These are phyloP conservation scores for Myochromella boudieri DNA, from an alignment of 768 basidiomycete genomes.

Conservation along the genomic window DNA sequence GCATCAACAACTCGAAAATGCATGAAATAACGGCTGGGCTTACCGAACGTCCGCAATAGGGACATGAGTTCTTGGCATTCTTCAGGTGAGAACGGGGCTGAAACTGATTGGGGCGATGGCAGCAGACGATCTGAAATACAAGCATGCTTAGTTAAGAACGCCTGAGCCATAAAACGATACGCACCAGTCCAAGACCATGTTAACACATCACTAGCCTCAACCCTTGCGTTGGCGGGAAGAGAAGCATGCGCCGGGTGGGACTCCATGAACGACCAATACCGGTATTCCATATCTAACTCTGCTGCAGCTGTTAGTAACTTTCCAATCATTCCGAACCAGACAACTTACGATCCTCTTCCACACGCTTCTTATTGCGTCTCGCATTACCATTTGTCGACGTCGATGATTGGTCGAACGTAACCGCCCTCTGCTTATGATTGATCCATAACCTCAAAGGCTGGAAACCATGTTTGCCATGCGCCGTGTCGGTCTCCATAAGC, in stretches of 20 bases:
- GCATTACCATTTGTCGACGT: conserved; percentile 25
- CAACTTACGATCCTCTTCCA: conserved; percentile 46
- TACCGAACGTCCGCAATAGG: conserved; percentile 48
- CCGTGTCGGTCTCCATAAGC: conserved; percentile 46
- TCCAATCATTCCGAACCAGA: not conserved
- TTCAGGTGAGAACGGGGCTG: conserved; percentile 71
- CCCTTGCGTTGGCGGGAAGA: conserved; percentile 53
- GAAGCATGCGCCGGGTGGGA: conserved; percentile 71
- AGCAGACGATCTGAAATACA: conserved; percentile 59
- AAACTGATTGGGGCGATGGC: conserved; percentile 52
- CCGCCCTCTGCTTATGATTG: conserved; percentile 58
- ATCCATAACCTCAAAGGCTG: conserved; percentile 57
- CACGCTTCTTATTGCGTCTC: conserved; percentile 22
- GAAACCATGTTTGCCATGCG: conserved; percentile 21
- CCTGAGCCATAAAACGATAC: conserved; percentile 8
- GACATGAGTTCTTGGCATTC: conserved; percentile 76
- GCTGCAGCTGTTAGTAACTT: not conserved
- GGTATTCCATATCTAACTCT: conserved; percentile 76
- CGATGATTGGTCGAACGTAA: conserved; percentile 46
- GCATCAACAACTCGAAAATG: not conserved
- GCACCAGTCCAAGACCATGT: conserved; percentile 80
- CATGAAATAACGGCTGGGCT: conserved; percentile 7
- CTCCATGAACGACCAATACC: conserved; percentile 83
- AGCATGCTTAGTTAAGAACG: not conserved
- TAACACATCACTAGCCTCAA: conserved; percentile 73